phyloP scores from a whole-genome alignment of 2,329 filamentous ascomycete genomes.

The Calycina herbarum region DNA sequence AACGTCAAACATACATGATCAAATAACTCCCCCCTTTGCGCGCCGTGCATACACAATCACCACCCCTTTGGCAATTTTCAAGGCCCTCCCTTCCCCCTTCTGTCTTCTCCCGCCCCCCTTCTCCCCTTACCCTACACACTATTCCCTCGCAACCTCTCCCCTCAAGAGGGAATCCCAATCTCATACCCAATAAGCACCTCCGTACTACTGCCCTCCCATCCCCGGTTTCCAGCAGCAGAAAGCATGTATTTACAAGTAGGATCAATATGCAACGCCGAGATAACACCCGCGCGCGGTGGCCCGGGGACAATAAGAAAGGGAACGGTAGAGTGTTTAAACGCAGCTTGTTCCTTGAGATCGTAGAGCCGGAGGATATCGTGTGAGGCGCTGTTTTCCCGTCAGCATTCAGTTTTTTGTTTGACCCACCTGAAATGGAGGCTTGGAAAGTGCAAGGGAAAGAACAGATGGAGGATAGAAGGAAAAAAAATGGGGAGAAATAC shows the following conservation, averaged over 20 bases:
- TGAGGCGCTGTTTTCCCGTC: slow-evolving; percentile 62
- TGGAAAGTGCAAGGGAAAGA: no score
- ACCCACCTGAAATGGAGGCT: no score
- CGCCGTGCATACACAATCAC: no score
- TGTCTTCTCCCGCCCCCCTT: not conserved
- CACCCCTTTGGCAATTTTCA: no score
- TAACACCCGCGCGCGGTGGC: slow-evolving; percentile 78
- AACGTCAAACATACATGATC: not conserved
- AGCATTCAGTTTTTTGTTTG: slow-evolving; percentile 15
- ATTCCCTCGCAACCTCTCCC: no score
- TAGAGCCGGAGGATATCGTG: slow-evolving; percentile 93
- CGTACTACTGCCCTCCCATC: slow-evolving; percentile 89
- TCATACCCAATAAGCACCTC: slow-evolving; percentile 95
- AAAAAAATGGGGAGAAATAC: slow-evolving; percentile 44
- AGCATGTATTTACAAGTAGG: slow-evolving; percentile 89
- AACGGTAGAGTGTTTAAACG: slow-evolving; percentile 73
- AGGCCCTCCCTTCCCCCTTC: no score
- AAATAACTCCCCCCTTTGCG: not conserved
- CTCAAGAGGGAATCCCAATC: slow-evolving; percentile 49
- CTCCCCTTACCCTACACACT: not conserved
- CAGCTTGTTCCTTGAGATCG: slow-evolving; percentile 68
- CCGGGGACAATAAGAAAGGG: slow-evolving; percentile 97
- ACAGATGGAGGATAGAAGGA: no score
- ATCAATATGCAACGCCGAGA: slow-evolving; percentile 83
- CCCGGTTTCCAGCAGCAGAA: slow-evolving; percentile 84